These are phyloP conservation scores for Isatis tinctoria DNA, from an alignment of 345 rosid species.

Conservation along the genomic window DNA sequence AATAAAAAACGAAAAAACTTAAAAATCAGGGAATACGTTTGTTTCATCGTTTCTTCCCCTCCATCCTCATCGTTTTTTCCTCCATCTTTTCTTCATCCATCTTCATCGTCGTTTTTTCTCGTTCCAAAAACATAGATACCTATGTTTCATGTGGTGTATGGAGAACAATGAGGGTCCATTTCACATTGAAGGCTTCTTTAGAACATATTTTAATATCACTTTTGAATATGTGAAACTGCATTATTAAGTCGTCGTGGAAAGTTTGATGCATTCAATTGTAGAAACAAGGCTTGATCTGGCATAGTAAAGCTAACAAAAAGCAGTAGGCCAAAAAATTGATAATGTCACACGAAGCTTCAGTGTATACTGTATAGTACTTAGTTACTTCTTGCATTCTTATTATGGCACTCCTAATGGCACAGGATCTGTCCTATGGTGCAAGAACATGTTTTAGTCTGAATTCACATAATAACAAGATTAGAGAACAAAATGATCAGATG, in stretches of 20 bases:
- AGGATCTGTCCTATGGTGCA: background rate
- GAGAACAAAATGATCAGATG: background rate
- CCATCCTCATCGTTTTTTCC: too few species aligned
- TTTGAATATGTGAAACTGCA: background rate
- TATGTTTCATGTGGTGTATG: too few species aligned
- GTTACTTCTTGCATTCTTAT: background rate
- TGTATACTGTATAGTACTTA: background rate
- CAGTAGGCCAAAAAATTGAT: too few species aligned
- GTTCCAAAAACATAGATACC: too few species aligned
- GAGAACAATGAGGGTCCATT: too few species aligned
- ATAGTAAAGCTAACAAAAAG: too few species aligned
- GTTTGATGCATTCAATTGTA: background rate
- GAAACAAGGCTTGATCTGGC: background rate
- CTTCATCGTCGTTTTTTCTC: too few species aligned
- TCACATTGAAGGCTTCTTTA: background rate
- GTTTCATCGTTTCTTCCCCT: too few species aligned
- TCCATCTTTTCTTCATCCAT: too few species aligned
- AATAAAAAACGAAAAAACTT: too few species aligned
- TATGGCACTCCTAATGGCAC: too few species aligned
- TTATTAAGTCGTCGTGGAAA: background rate
- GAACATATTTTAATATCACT: background rate
- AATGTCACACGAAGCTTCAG: background rate
- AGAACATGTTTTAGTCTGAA: background rate
- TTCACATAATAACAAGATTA: background rate
- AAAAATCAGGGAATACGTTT: too few species aligned